Percentiles rank a stretch among this genome's conserved stretches.
phyloP scores from a whole-genome alignment of 495 filamentous ascomycete species.

The Trichoderma orchidacearum region DNA sequence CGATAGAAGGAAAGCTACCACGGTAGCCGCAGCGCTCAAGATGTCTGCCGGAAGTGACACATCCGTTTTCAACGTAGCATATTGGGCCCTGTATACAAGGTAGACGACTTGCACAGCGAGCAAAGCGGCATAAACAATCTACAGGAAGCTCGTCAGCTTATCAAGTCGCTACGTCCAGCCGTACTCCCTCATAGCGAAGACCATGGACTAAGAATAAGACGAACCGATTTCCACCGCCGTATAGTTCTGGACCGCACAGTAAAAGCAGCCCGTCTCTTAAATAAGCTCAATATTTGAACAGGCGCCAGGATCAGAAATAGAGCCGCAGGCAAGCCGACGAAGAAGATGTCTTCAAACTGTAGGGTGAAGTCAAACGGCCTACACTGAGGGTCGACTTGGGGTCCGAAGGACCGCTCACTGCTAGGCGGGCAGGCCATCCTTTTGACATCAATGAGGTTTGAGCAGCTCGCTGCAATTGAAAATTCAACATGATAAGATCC shows the following conservation, averaged over 20 bases:
- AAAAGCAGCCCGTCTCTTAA: neutral
- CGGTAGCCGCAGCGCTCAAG: neutral
- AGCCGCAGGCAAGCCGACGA: conserved; percentile 13
- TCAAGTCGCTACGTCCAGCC: too few species aligned
- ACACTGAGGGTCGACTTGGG: conserved; percentile 13
- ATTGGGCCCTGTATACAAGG: neutral
- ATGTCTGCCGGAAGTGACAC: neutral
- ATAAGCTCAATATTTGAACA: neutral
- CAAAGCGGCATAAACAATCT: neutral
- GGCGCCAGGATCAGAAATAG: conserved; percentile 13
- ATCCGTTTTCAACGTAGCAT: neutral
- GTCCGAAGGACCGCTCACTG: conserved; percentile 10
- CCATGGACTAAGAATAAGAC: too few species aligned
- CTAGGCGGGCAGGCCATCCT: neutral
- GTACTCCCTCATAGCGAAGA: too few species aligned
- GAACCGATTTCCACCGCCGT: neutral
- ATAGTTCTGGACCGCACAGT: neutral
- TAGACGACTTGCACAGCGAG: neutral
- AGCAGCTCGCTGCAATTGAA: too few species aligned
- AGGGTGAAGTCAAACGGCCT: conserved; percentile 23
- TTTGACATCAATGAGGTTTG: too few species aligned
- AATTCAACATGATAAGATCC: too few species aligned
- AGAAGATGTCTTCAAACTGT: conserved; percentile 21
- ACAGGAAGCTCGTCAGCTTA: neutral
- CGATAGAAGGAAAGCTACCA: neutral